Conservation (phyloP, 129 eudicot genomes). For the Flaveria linearis region DNA sequence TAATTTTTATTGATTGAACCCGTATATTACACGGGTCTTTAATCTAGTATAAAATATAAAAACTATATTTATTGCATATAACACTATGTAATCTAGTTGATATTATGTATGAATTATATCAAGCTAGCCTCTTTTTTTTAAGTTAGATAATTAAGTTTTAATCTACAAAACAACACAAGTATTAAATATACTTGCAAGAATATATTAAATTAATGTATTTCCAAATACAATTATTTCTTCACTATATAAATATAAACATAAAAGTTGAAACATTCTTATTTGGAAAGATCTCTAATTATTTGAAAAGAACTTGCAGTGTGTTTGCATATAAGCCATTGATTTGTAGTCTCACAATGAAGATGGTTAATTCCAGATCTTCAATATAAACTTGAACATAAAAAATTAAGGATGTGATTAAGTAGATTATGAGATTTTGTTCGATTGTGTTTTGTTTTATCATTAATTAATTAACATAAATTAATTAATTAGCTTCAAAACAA, state of each 20-base stretch:
- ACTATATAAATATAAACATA: not conserved
- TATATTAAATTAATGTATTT: too few species aligned
- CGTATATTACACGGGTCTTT: too few species aligned
- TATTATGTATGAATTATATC: too few species aligned
- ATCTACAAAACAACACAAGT: too few species aligned
- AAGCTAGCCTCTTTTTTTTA: too few species aligned
- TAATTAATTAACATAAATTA: not conserved
- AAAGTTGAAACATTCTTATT: not conserved
- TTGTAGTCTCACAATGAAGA: not conserved
- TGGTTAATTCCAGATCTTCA: not conserved
- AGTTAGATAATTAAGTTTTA: too few species aligned
- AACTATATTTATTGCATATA: not conserved
- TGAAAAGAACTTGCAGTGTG: not conserved
- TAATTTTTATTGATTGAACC: too few species aligned
- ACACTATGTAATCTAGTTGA: not conserved
- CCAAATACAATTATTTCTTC: too few species aligned
- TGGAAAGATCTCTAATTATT: not conserved
- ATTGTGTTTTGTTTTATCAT: slow-evolving; percentile 31
- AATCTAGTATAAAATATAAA: too few species aligned
- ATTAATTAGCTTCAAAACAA: slow-evolving; percentile 11
- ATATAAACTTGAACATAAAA: not conserved
- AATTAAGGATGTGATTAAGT: slow-evolving; percentile 33
- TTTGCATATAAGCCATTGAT: slow-evolving; percentile 15
- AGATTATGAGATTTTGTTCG: slow-evolving; percentile 40
- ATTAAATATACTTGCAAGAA: too few species aligned